Conservation (phyloP, 352 stramenopile genomes). For the Pythium folliculosum region DNA sequence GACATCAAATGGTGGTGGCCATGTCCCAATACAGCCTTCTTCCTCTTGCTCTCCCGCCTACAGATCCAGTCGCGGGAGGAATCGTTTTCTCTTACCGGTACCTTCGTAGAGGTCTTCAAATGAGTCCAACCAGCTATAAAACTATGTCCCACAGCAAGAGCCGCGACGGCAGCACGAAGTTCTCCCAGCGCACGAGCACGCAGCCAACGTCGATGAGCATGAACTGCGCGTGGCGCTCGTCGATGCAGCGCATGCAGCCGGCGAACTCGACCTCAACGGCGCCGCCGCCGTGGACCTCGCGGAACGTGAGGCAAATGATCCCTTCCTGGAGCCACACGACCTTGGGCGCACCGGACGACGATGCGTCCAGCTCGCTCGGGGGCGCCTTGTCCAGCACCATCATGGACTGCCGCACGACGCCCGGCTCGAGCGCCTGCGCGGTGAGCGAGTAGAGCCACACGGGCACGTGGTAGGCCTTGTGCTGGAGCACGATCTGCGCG, state of each 20-base stretch:
- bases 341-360: not conserved
- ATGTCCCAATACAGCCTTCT: no score
- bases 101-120: no score
- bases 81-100: no score
- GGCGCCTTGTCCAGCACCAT: slow-evolving; percentile 12
- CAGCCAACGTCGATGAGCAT: slow-evolving; percentile 49
- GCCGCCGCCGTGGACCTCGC: not conserved
- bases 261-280: slow-evolving; percentile 13
- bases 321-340: slow-evolving; percentile 16
- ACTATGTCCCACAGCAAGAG: slow-evolving; percentile 11
- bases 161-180: slow-evolving; percentile 41
- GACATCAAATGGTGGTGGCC: no score
- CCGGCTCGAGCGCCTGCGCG: not conserved
- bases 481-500: slow-evolving; percentile 13
- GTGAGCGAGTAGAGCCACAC: slow-evolving; percentile 17
- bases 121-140: no score
- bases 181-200: slow-evolving; percentile 56
- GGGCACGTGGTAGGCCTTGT: slow-evolving; percentile 4
- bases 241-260: slow-evolving; percentile 31
- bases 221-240: slow-evolving; percentile 41
- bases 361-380: not conserved
- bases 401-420: slow-evolving; percentile 6
- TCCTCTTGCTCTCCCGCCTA: no score
- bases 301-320: slow-evolving; percentile 14
- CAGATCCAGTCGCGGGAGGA: no score